A percentile compares a stretch with the other conserved stretches of the same genome.
These are phyloP conservation scores for Aspergillus campestris DNA, from an alignment of 495 filamentous ascomycete genomes.

Conservation along the genomic window DNA sequence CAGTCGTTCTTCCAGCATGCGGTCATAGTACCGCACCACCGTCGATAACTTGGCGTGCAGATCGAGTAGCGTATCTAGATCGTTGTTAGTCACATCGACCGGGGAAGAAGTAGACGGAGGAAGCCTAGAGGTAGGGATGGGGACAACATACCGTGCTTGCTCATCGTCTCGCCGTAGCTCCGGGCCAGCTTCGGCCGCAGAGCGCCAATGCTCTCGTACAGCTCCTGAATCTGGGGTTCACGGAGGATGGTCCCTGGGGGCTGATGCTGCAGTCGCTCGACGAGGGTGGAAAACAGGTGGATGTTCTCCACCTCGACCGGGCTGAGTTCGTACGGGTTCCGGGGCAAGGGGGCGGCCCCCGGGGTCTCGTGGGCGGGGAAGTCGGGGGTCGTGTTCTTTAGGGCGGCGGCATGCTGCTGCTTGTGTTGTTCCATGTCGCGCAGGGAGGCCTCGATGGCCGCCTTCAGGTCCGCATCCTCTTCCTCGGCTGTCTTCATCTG, in stretches of 20 bases:
- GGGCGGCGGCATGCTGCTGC: constrained; percentile 68
- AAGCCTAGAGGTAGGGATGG: background rate
- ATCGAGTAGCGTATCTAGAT: constrained; percentile 74
- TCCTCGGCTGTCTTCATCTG: constrained; percentile 25
- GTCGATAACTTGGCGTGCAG: constrained; percentile 92
- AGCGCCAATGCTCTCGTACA: constrained; percentile 92
- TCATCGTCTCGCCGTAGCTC: constrained; percentile 98
- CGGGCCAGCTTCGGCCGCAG: constrained; percentile 89
- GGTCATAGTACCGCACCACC: constrained; percentile 96
- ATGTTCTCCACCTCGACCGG: constrained; percentile 95
- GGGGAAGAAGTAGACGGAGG: background rate
- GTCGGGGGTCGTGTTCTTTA: constrained; percentile 55
- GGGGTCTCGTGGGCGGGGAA: constrained; percentile 15
- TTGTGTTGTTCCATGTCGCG: constrained; percentile 98
- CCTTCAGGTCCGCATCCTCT: constrained; percentile 88
- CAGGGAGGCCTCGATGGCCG: constrained; percentile 92
- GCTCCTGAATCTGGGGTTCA: constrained; percentile 94
- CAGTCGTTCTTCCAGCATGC: constrained; percentile 92
- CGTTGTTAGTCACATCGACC: too few relatives aligned
- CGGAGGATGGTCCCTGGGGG: constrained; percentile 89
- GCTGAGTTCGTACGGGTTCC: constrained; percentile 90
- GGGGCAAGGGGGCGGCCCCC: constrained; percentile 46
- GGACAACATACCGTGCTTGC: constrained; percentile 88
- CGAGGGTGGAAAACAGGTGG: constrained; percentile 88
- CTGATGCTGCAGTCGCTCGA: constrained; percentile 90